Evolutionary conservation across 352 stramenopile genomes (phyloP).

Genomic region (Saprolegnia parasitica): DNA sequence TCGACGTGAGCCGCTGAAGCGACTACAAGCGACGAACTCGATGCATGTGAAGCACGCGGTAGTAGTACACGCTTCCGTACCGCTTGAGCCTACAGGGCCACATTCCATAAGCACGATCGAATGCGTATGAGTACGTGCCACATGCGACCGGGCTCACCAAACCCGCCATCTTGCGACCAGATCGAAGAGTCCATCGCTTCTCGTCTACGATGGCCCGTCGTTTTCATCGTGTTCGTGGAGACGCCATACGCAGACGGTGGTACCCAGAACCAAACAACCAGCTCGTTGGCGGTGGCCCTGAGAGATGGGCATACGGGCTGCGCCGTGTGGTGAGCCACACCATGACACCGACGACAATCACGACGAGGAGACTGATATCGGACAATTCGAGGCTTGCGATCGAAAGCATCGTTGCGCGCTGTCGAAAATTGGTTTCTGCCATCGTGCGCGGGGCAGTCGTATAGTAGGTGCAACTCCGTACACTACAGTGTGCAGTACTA

Average conservation of each 20-base stretch:
- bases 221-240: no score
- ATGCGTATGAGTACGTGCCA: background rate
- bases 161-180: background rate
- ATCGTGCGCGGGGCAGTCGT: no score
- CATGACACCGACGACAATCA: background rate
- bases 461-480: no score
- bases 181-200: background rate
- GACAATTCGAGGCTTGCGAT: no score
- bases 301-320: background rate
- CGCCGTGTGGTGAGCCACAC: background rate
- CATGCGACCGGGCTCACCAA: background rate
- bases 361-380: no score
- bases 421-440: no score
- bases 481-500: no score
- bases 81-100: background rate
- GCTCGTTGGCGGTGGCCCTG: background rate
- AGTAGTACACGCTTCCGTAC: background rate
- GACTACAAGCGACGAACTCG: background rate
- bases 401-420: no score
- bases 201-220: background rate
- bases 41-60: background rate
- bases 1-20: background rate
- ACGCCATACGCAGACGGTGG: no score
- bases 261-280: background rate
- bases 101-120: background rate